These are phyloP conservation scores for Leishmania martiniquensis DNA, from an alignment of 208 protist species.

Conservation along the genomic window DNA sequence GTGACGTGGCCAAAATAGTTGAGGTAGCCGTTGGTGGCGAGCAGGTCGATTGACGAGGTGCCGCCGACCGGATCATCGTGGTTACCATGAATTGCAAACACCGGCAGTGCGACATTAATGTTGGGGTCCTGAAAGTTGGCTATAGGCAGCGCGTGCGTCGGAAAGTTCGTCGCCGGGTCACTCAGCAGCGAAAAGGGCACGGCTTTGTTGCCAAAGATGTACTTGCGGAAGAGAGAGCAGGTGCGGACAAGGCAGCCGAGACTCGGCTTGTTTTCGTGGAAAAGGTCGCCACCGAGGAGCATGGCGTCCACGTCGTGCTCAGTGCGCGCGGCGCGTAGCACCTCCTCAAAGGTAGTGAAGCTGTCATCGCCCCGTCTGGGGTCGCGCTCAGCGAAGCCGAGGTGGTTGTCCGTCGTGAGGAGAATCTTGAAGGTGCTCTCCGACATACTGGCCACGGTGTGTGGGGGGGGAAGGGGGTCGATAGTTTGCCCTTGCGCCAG, in stretches of 20 bases:
- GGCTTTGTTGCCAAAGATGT: constrained; percentile 92
- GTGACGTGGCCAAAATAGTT: constrained; percentile 99
- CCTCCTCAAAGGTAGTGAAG: constrained; percentile 98
- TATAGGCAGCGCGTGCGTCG: constrained; percentile 73
- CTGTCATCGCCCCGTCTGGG: constrained; percentile 97
- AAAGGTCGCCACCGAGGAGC: constrained; percentile 98
- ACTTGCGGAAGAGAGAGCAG: constrained; percentile 89
- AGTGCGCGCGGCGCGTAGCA: constrained; percentile 92
- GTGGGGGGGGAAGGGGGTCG: not conserved
- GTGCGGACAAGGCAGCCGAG: constrained; percentile 89
- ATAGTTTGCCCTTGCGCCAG: not conserved
- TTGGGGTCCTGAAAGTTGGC: constrained; percentile 98
- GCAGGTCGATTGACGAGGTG: constrained; percentile 94
- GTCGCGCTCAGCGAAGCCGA: constrained; percentile 96
- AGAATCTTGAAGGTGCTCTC: constrained; percentile 86
- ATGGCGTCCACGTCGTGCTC: constrained; percentile 97
- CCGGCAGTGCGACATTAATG: constrained; percentile 97
- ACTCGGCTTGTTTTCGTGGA: constrained; percentile 99
- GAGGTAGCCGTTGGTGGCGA: constrained; percentile 93
- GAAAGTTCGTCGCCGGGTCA: constrained; percentile 93
- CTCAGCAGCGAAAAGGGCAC: constrained; percentile 92
- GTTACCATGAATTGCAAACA: constrained; percentile 99
- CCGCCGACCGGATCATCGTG: constrained; percentile 99
- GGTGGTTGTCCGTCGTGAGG: constrained; percentile 97
- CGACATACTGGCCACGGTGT: constrained; percentile 12